phyloP scores from a whole-genome alignment of 2,329 filamentous ascomycete genomes.

The Myriosclerotinia scirpicola region DNA sequence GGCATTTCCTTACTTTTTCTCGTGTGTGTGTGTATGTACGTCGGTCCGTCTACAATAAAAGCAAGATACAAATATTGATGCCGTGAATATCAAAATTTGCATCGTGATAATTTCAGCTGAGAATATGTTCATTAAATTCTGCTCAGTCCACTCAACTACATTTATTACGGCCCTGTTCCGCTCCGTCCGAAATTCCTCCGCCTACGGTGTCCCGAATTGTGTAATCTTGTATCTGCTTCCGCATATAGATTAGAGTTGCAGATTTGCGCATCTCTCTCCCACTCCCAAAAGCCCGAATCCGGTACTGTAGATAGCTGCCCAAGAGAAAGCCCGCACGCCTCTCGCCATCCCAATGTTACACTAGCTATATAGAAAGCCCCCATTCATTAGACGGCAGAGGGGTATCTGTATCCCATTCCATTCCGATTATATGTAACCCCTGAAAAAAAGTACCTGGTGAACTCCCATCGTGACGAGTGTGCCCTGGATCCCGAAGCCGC shows the following conservation, averaged over 20 bases:
- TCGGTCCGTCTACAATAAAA: background rate
- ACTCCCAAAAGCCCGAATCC: background rate
- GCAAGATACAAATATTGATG: background rate
- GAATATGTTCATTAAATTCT: background rate
- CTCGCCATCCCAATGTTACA: constrained; percentile 17
- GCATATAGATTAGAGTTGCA: background rate
- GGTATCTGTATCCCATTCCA: constrained; percentile 15
- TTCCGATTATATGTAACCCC: constrained; percentile 12
- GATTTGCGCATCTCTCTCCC: constrained; percentile 2
- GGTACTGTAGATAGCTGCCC: background rate
- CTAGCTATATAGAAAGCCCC: background rate
- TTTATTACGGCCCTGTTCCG: background rate
- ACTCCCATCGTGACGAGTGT: constrained; percentile 7
- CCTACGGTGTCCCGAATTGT: background rate
- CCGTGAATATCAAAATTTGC: background rate
- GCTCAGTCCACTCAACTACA: background rate
- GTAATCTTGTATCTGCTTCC: background rate
- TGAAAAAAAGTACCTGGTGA: constrained; percentile 3
- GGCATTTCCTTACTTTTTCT: background rate
- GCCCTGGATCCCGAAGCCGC: background rate
- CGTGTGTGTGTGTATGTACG: background rate
- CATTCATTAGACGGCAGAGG: constrained; percentile 8
- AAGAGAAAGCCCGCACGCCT: constrained; percentile 14
- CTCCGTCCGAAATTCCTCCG: background rate
- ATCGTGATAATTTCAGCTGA: background rate